Evolutionary conservation across 495 filamentous ascomycete species (phyloP).

Genomic region (Trichoderma erinaceum): DNA sequence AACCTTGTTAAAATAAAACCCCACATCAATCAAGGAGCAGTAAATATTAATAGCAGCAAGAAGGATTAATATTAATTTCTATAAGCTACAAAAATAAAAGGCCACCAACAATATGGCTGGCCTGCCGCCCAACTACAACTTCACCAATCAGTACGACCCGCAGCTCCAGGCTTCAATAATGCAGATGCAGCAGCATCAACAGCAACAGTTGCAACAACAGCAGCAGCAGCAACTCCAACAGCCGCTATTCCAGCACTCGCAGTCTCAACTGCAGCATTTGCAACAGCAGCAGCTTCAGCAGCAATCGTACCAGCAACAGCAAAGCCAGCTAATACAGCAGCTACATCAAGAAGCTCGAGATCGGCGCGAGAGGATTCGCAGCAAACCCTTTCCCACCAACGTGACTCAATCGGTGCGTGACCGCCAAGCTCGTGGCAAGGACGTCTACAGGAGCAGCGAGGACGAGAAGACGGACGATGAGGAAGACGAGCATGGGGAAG

Average conservation of each 20-base stretch:
- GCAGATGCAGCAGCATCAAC: constrained; percentile 20
- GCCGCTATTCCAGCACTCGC: constrained; percentile 23
- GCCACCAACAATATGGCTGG: too few species aligned
- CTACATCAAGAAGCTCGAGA: neutral
- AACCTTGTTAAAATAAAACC: too few species aligned
- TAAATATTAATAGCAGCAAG: too few species aligned
- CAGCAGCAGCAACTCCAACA: constrained; percentile 10
- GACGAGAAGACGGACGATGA: constrained; percentile 20
- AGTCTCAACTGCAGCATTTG: constrained; percentile 19
- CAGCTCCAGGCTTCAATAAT: neutral
- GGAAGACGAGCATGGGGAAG: neutral
- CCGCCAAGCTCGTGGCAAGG: constrained; percentile 48
- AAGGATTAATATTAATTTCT: too few species aligned
- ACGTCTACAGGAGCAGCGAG: constrained; percentile 35
- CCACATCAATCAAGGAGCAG: too few species aligned
- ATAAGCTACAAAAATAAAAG: too few species aligned
- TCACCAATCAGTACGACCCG: neutral
- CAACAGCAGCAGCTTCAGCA: neutral
- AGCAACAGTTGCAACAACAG: constrained; percentile 21
- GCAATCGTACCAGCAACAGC: neutral
- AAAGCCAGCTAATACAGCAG: neutral
- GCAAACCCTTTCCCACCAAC: neutral
- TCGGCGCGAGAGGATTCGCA: neutral
- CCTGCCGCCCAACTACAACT: too few species aligned
- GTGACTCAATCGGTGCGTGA: constrained; percentile 43